A percentile compares a stretch with the other conserved stretches of the same genome.
Conservation (phyloP, 129 eudicot genomes). For the Centaurea solstitialis region DNA sequence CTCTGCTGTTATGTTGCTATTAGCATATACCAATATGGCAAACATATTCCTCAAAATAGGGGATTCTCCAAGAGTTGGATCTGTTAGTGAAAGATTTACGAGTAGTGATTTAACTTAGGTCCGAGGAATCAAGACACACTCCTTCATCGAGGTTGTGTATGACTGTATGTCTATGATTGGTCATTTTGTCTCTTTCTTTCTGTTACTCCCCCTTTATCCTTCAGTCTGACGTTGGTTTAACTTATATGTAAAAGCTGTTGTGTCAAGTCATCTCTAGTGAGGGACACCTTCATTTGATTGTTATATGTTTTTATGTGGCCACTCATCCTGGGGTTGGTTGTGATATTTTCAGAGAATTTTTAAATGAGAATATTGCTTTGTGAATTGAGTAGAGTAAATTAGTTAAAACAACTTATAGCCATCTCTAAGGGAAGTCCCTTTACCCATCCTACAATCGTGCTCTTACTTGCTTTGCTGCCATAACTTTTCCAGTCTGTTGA, state of each 20-base stretch:
- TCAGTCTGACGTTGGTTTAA: neutral
- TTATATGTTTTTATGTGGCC: constrained; percentile 13
- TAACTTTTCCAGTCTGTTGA: constrained; percentile 62
- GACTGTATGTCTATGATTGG: neutral
- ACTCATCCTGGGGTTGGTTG: constrained; percentile 7
- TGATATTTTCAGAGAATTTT: neutral
- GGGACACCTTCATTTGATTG: constrained; percentile 11
- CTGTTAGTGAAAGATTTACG: neutral
- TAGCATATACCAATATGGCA: neutral
- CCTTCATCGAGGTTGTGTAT: neutral
- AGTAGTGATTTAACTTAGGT: neutral
- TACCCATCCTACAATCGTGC: neutral
- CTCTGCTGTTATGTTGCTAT: neutral
- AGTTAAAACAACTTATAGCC: constrained; percentile 14
- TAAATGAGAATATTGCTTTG: neutral
- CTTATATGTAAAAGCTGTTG: neutral
- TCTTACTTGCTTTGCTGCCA: constrained; percentile 15
- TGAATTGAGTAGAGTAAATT: neutral
- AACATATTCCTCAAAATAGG: neutral
- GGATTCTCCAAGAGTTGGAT: neutral
- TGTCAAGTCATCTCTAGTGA: neutral
- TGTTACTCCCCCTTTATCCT: neutral
- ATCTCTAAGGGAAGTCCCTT: constrained; percentile 11
- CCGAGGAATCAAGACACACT: neutral
- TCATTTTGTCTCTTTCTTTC: neutral